Evolutionary conservation across 371 early-diverging fungal species (phyloP), one percentile per base, ranked within the genome.

Genomic region (Sporodiniella umbellata): DNA sequence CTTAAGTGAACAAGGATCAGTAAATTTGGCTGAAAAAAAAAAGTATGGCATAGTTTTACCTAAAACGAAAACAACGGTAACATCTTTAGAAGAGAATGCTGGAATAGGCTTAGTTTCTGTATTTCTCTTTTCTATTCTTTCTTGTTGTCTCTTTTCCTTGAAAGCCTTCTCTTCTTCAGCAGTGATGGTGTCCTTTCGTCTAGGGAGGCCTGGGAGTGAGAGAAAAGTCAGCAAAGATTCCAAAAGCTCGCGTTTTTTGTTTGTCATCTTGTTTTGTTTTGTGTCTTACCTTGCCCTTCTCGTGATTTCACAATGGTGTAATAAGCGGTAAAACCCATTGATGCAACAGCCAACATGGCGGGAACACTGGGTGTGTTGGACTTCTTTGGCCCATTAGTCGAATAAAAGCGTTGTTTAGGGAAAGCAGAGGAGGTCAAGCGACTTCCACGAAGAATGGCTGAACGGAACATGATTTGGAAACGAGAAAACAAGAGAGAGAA

Each of bases 61-160:
- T 8, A 89, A 76, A 2, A 89, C 86, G 60, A 88, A 88, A 23
- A 86, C 77, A 45, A 89, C 85, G 12, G 85, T 85, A 14, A 75
- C 72, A 18, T 78, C 70, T 30, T 73, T 61, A 21, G 60, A 33
- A 21, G 68, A 64, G 28, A 72, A 72, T 21, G 70, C 64, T 12
- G 73, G 70, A 7, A 62, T 40, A 47, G 62, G 58, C 52, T 56
- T 56, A 15, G 26, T 8, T 8, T 43, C 37, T 38, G 53, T 37
- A 44, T 62, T 54, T 23, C 46, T 53, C 40, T 46, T 56, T 26
- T 51, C 58, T 15, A 51, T 35, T 24, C 26, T 42, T 35, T 56
- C 62, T 28, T 33, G 52, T 18, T 51, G 33, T 45, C 40, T 42
- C 42, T 56, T 56, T 45, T 47, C 48, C 43, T 54, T 52, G 19